Conservation (phyloP, 768 basidiomycete genomes). For the Naganishia kalamii region DNA sequence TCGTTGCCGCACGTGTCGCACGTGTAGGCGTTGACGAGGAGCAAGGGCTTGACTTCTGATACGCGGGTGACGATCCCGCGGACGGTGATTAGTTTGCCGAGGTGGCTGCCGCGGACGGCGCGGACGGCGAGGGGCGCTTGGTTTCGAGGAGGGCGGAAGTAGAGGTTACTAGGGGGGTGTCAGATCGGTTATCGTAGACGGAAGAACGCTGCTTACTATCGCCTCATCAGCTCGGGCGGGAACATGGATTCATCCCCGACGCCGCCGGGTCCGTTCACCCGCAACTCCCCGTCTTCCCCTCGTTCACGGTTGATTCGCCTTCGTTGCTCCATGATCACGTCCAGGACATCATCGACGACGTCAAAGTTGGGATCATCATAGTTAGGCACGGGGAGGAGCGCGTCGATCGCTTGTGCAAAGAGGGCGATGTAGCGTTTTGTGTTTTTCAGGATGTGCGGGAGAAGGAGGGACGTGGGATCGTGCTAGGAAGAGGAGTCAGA, state of each 20-base stretch:
- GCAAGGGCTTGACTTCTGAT: slow-evolving; percentile 94
- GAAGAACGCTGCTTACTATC: slow-evolving; percentile 77
- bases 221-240: slow-evolving; percentile 79
- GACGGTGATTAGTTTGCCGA: slow-evolving; percentile 91
- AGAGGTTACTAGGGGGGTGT: slow-evolving; percentile 64
- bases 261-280: slow-evolving; percentile 30
- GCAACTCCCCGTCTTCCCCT: slow-evolving; percentile 28
- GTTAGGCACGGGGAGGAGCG: slow-evolving; percentile 77
- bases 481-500: neutral
- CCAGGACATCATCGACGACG: slow-evolving; percentile 76
- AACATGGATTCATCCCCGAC: slow-evolving; percentile 67
- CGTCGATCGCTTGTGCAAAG: slow-evolving; percentile 85
- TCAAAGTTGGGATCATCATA: slow-evolving; percentile 77
- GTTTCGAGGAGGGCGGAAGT: slow-evolving; percentile 69
- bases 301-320: slow-evolving; percentile 51
- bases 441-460: slow-evolving; percentile 71
- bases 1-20: slow-evolving; percentile 98
- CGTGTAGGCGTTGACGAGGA: slow-evolving; percentile 95
- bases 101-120: slow-evolving; percentile 72
- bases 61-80: slow-evolving; percentile 97
- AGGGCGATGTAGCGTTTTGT: slow-evolving; percentile 81
- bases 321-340: slow-evolving; percentile 90
- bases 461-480: slow-evolving; percentile 48
- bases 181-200: neutral
- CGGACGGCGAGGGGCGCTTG: slow-evolving; percentile 67